Base-by-base conservation (phyloP, 768 basidiomycete genomes). In the Lactifluus pinguis region DNA sequence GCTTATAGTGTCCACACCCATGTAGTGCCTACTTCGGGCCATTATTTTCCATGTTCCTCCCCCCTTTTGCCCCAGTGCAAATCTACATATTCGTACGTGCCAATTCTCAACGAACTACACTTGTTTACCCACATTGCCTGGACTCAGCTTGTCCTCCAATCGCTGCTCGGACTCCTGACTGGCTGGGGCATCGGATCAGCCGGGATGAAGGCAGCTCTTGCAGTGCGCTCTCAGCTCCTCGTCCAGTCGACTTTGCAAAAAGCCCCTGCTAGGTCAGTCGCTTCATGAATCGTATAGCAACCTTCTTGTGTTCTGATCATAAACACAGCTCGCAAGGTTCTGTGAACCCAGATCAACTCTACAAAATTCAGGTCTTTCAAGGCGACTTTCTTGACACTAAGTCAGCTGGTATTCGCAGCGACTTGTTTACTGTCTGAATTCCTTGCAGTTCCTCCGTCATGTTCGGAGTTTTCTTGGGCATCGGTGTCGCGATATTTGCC, bases 121-220 rank as follows among this genome's bases (percentile, higher is more conserved):
- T 0, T 61, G 80, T 63, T 79, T 25, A 14, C 47, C 11, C 45
- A 25, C 44, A 17, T 36, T 49, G 19, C 32, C 29, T n/a, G 51
- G 42, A 8, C 25, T 42, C 48, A 62, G 61, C 5, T 54, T 13
- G 30, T 58, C 47, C 4, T 50, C 19, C 61, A 62, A 44, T 45
- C 56, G 9, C 49, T 62, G 6, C 25, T 83, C 11, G 82, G 82
- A 2, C 64, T 81, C 44, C 71, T 74, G 6, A 29, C 78, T 1
- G 82, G 82, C 19, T 85, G 83, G 83, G 83, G 77, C 0, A 74
- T 81, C 65, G 80, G 81, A 3, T 71, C 73, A 17, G 81, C 79
- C 0, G 80, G 75, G 0, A 83, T 84, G 82, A 76, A 76, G 3
- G 77, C 79, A 0, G 76, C 76, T 0, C 67, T 81, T 0, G 68